phyloP scores from a whole-genome alignment of 139 green algal species.

The Axilococcus clingmanii region DNA sequence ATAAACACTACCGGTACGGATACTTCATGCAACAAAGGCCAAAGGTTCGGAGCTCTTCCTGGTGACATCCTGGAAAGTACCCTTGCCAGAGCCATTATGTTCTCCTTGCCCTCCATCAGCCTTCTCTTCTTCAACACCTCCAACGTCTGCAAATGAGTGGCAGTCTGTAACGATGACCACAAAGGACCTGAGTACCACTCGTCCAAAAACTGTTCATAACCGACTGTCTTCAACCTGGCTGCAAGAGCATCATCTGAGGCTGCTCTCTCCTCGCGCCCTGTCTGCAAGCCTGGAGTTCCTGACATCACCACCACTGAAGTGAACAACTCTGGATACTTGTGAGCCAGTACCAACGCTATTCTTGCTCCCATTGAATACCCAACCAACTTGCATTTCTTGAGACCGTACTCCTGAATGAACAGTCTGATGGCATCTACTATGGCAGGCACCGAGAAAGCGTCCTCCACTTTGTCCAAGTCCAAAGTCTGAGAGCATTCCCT shows the following conservation, averaged over 20 bases:
- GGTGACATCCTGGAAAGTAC: slow-evolving; percentile 42
- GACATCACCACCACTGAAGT: slow-evolving; percentile 41
- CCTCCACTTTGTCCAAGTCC: not conserved
- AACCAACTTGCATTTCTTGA: slow-evolving; percentile 31
- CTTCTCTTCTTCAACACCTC: not conserved
- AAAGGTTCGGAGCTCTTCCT: slow-evolving; percentile 23
- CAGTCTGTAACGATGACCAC: slow-evolving; percentile 43
- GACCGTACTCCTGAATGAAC: not conserved
- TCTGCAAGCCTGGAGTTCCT: slow-evolving; percentile 35
- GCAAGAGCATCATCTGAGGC: slow-evolving; percentile 46
- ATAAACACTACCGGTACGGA: slow-evolving; percentile 39
- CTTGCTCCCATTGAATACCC: slow-evolving; percentile 77
- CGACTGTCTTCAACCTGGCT: slow-evolving; percentile 16
- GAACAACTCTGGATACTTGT: slow-evolving; percentile 16
- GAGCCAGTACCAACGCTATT: slow-evolving; percentile 44
- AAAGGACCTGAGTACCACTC: slow-evolving; percentile 66
- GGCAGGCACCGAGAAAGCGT: not conserved
- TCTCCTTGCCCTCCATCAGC: not conserved
- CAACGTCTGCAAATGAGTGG: slow-evolving; percentile 11
- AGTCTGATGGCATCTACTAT: not conserved
- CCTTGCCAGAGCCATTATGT: slow-evolving; percentile 21
- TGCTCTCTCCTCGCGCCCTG: slow-evolving; percentile 12
- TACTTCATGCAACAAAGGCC: slow-evolving; percentile 20
- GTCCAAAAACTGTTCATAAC: slow-evolving; percentile 40
- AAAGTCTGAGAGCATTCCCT: not conserved